Evolutionary conservation across 345 rosid species (phyloP), one percentile per base, ranked within the genome.

Genomic region (Arabidopsis thaliana): DNA sequence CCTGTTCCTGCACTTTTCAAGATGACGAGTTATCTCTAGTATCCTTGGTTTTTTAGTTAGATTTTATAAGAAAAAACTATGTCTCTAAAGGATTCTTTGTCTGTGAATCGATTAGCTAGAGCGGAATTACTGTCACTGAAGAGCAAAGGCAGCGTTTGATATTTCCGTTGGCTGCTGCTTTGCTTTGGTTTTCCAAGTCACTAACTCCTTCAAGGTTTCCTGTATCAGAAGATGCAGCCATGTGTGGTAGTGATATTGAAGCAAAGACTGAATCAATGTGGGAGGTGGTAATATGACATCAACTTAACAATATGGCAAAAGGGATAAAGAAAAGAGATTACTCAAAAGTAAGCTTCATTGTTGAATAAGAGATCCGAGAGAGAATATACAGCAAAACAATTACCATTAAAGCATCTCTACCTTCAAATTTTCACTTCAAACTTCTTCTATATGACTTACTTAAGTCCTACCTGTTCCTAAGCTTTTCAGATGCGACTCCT

Each of bases 111-210:
- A 67, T 13, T 67, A 25, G 62, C 53, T 48, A 60, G 44, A 16
- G 28, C 45, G 1, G 57, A 59, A 41, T 56, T 32, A 57, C 38
- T 37, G 30, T 80, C 69, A 83, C 84, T 85, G 84, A 82, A 89
- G 67, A 48, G 65, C 84, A 53, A 75, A 59, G 41, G 89, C 78
- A 10, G 91, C 56, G 78, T 82, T 81, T 28, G 87, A 78, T 44
- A 87, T 80, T 74, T 87, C 93, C 55, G 69, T 69, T 78, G 87
- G 78, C 84, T 86, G 91, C 73, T 87, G 83, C 73, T 85, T 96
- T 56, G 84, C 81, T 81, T 88, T 85, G 30, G 78, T 84, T 80
- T 85, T 93, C 96, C 97, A 91, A 40, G 86, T 83, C 69, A 80
- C 63, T 69, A 84, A 63, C 74, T 91, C 96, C 78, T 91, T 87